A percentile compares a stretch with the other conserved stretches of the same genome.
Evolutionary conservation across 345 rosid genomes (phyloP).

Genomic region (Syzygium oleosum): DNA sequence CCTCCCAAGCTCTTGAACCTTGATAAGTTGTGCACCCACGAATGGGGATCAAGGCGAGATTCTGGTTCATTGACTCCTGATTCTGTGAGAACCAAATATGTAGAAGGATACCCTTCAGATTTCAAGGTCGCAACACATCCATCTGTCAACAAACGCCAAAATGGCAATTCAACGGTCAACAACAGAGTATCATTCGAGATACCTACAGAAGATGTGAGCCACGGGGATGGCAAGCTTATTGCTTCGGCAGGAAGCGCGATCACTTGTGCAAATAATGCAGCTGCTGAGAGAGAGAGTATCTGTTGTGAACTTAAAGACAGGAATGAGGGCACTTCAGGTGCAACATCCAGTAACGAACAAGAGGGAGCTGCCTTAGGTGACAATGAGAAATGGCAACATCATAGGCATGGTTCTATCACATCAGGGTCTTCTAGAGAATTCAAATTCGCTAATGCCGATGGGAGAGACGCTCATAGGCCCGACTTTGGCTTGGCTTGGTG

Average conservation of each 20-base stretch:
- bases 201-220: slow-evolving; percentile 36
- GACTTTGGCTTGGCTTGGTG: slow-evolving; percentile 36
- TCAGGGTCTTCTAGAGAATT: slow-evolving; percentile 60
- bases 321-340: slow-evolving; percentile 7
- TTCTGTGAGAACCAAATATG: slow-evolving; percentile 24
- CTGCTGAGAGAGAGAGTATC: slow-evolving; percentile 9
- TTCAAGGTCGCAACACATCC: slow-evolving; percentile 16
- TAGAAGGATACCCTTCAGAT: slow-evolving; percentile 20
- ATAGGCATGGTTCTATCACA: slow-evolving; percentile 36
- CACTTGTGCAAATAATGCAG: slow-evolving; percentile 11
- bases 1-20: slow-evolving; percentile 66
- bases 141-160: neutral
- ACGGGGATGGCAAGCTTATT: slow-evolving; percentile 34
- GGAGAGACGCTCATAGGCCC: slow-evolving; percentile 29
- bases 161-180: slow-evolving; percentile 14
- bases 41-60: slow-evolving; percentile 31
- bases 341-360: slow-evolving; percentile 19
- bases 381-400: slow-evolving; percentile 21
- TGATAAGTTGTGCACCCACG: slow-evolving; percentile 27
- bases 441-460: slow-evolving; percentile 53
- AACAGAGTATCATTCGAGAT: slow-evolving; percentile 58
- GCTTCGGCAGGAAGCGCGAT: slow-evolving; percentile 20
- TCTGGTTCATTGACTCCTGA: slow-evolving; percentile 54
- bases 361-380: slow-evolving; percentile 21
- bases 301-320: slow-evolving; percentile 10